phyloP scores from a whole-genome alignment of 1,139 yeast species.

The Ashbya aceris region DNA sequence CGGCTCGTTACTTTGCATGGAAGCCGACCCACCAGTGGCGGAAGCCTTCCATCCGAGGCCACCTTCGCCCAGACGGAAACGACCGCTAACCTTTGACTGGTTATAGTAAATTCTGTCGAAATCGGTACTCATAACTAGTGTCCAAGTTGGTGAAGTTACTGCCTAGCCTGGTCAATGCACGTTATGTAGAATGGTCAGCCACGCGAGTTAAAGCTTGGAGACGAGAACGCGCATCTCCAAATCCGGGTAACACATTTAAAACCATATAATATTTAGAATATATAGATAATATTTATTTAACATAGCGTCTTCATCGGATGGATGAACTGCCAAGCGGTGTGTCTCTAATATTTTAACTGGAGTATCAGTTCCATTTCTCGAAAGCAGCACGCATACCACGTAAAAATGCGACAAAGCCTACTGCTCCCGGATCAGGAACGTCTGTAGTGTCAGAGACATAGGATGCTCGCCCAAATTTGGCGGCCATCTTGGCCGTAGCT shows the following conservation, averaged over 20 bases:
- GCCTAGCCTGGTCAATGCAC: too few species aligned
- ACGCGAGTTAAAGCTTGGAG: too few species aligned
- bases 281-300: too few species aligned
- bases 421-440: conserved; percentile 95
- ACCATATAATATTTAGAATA: too few species aligned
- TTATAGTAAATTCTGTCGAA: conserved; percentile 84
- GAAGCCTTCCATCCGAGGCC: conserved; percentile 96
- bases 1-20: conserved; percentile 47
- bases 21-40: conserved; percentile 45
- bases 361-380: too few species aligned
- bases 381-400: conserved; percentile 35
- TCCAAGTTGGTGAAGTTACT: too few species aligned
- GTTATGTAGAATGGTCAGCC: too few species aligned
- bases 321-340: too few species aligned
- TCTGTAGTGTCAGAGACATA: conserved; percentile 57
- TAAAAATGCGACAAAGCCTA: conserved; percentile 60
- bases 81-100: conserved; percentile 75
- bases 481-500: conserved; percentile 60
- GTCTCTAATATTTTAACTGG: too few species aligned
- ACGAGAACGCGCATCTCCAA: too few species aligned
- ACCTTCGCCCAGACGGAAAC: conserved; percentile 87
- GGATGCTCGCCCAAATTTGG: conserved; percentile 89
- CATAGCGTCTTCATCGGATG: too few species aligned
- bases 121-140: conserved; percentile 34
- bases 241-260: too few species aligned